These are phyloP conservation scores for Obelidium mucronatum DNA, from an alignment of 192 early-diverging fungal species.

Conservation along the genomic window DNA sequence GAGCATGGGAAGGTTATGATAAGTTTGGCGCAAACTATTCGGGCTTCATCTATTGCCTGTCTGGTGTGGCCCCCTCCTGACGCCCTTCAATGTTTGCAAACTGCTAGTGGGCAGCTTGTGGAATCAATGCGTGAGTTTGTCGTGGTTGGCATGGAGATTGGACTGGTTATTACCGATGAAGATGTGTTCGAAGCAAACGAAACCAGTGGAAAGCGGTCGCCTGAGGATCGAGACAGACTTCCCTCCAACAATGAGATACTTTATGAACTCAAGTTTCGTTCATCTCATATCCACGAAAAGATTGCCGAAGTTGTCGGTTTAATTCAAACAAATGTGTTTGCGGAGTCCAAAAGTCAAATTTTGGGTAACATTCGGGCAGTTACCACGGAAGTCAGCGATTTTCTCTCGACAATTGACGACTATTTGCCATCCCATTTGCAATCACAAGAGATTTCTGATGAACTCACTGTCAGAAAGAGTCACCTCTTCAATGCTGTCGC, in stretches of 20 bases:
- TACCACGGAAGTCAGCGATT: conserved; percentile 62
- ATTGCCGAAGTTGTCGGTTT: conserved; percentile 26
- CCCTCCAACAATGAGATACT: conserved; percentile 53
- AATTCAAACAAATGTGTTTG: conserved; percentile 32
- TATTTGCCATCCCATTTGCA: conserved; percentile 55
- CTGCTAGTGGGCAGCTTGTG: conserved; percentile 78
- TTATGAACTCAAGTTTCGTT: conserved; percentile 45
- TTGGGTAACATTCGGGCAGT: conserved; percentile 47
- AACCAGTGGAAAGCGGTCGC: not conserved
- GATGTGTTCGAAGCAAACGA: conserved; percentile 31
- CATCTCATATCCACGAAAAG: conserved; percentile 31
- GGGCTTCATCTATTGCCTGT: conserved; percentile 53
- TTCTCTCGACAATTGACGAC: conserved; percentile 56
- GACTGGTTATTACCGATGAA: conserved; percentile 39
- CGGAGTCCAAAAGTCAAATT: conserved; percentile 23
- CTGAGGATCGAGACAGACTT: conserved; percentile 10
- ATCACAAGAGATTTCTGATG: conserved; percentile 47
- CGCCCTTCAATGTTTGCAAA: conserved; percentile 75
- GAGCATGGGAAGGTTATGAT: conserved; percentile 80
- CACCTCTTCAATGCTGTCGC: conserved; percentile 71
- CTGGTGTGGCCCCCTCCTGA: conserved; percentile 68
- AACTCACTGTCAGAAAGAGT: conserved; percentile 70
- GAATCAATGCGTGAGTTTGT: conserved; percentile 79
- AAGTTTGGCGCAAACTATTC: conserved; percentile 49
- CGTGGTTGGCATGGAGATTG: conserved; percentile 64